Evolutionary conservation across 2,329 filamentous ascomycete genomes (phyloP), one percentile per base, ranked within the genome.

Genomic region (Aspergillus brunneoviolaceus): DNA sequence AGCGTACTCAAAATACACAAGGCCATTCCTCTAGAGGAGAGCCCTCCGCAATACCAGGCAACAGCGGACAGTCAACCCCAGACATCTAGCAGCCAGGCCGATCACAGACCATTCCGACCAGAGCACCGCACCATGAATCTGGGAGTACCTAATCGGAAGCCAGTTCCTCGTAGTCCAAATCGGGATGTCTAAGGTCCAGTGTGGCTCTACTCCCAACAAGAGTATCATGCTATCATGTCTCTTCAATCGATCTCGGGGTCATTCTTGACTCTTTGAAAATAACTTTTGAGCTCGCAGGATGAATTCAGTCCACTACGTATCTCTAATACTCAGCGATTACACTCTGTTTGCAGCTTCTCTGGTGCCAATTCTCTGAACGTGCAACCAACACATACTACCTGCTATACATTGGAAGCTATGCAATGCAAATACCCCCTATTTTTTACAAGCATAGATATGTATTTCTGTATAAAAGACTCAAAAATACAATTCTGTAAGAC

Each of bases 91-190:
- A 62, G 56, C 48, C 58, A 59, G 27, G 57, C 61, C 21, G 59
- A 65, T n/a, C 67, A 62, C 39, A 63, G 60, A 25, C 67, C 68
- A 35, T 67, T 72, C 12, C 64, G 65, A 16, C 65, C 63, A 50
- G 67, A 65, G 47, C 55, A 64, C 25, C 72, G 72, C 12, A 66
- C 68, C 5, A 72, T 74, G 62, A 76, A 75, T 52, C 66, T 76
- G 16, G 75, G 74, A 47, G 73, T 77, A 14, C 75, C 75, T 5
- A 72, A 60, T 51, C 67, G 75, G 52, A 77, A 76, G 59, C 75
- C 75, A 16, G 74, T 77, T 10, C 75, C 74, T 14, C 63, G 69
- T n/a, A 72, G 63, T 50, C 59, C 67, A 52, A 67, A 57, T 53
- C 63, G 60, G 45, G 42, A 47, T 45, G 39, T 45, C 39, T 45